Evolutionary conservation across 768 basidiomycete genomes (phyloP), one percentile per base, ranked within the genome.

Genomic region (Psilocybe tampanensis): DNA sequence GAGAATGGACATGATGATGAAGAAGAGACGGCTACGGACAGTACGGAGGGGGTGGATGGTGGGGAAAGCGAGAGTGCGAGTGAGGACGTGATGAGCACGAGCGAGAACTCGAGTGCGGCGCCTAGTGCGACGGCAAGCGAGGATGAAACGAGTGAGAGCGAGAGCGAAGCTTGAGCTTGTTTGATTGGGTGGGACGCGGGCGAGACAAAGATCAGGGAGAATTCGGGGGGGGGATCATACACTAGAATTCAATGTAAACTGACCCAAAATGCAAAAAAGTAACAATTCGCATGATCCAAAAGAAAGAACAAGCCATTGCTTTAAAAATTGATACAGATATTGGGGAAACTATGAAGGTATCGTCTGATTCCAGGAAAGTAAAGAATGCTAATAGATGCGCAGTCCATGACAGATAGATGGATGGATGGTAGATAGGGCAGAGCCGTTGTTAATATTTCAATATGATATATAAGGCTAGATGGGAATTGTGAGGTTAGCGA

Each of bases 401-500:
- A 34, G 15, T 34, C 33, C 33, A 34, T n/a, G 33, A 8, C 8
- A 8, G 8, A 34, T 34, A 15, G 33, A 15, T 34, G 33, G 8
- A 13, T 18, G 29, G 24, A 44, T 47, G 42, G 13, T 44, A 8
- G 13, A 43, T 42, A 13, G 1, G 19, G 51, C 13, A 15, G 21
- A 29, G 33, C 36, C 22, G 47, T 33, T 22, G 58, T 74, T 76
- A 90, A 60, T 89, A 88, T 70, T 92, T 92, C 58, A 90, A 70
- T 62, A 92, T 91, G 67, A 93, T 90, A 74, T 91, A 93, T 12
- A 93, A 68, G 15, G 91, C 90, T 90, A 61, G 52, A 44, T 54
- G 36, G 32, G n/a, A 29, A 33, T 34, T 5, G 29, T 4, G 9
- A 29, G 29, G 29, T 29, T 29, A 29, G 36, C 68, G 44, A 69